Evolutionary conservation across 805 yeast species (phyloP), one percentile per base, ranked within the genome.

Genomic region (Jamesozyma spencerorum): DNA sequence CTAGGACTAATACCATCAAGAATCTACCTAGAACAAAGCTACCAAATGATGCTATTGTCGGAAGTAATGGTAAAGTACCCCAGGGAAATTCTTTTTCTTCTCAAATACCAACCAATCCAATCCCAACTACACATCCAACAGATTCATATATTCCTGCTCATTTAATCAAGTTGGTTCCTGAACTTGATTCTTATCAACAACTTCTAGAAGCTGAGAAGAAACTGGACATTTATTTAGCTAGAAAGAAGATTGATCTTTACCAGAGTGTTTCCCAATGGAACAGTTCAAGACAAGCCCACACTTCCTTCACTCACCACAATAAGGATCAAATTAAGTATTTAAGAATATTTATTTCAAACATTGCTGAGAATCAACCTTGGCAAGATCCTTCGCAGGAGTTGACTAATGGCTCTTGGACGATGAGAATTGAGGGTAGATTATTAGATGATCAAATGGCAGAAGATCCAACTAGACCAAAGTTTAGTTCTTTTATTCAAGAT

Each of bases 291-390:
- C 39, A 32, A 70, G 65, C 47, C 62, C 40, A 27, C 12, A 37
- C 35, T 8, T 24, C 36, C 1, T 40, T 39, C 17, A 64, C 51
- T 68, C 60, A 47, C 61, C 60, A 36, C 53, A 60, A 57, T 70
- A 60, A 50, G 68, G 67, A 46, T 55, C 40, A 46, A n/a, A 39
- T 22, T 6, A 76, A 76, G 29, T 80, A 82, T 12, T 69, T 92
- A 50, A 75, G 97, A 42, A 74, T 92, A 14, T 90, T 79, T 55
- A 69, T 92, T 15, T 86, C 88, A 53, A 86, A 85, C 57, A 81
- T 85, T 4, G 68, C 82, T 24, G 84, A 80, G 46, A 84, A 85
- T 58, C 97, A 90, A 64, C 85, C 90, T 34, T 92, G 97, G 97
- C 90, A 83, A 57, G 46, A 55, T 19, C 17, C 36, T 11, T 39